Evolutionary conservation across 768 basidiomycete genomes (phyloP).

Genomic region (Dictyophora rubrovolvata): DNA sequence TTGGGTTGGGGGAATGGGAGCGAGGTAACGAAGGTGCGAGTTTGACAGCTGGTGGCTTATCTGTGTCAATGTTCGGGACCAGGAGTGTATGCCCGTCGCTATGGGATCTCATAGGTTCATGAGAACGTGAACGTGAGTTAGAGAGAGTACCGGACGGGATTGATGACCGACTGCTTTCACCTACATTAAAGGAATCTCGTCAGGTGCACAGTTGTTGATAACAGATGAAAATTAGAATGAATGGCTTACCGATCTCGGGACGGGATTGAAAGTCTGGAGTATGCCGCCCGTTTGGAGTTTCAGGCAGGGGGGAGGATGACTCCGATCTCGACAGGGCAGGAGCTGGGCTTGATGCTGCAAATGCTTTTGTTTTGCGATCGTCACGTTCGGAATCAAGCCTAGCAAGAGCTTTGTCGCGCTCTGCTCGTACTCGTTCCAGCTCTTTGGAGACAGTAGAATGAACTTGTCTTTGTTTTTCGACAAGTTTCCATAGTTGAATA

Average conservation of each 20-base stretch:
- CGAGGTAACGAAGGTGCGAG: conserved; percentile 13
- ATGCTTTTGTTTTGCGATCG: conserved; percentile 12
- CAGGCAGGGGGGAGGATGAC: conserved; percentile 12
- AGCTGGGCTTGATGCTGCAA: neutral
- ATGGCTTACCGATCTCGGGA: conserved; percentile 26
- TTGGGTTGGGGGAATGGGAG: neutral
- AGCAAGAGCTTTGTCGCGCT: conserved; percentile 57
- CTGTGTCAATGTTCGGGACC: neutral
- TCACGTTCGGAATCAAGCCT: conserved; percentile 30
- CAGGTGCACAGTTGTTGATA: neutral
- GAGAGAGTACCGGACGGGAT: conserved; percentile 26
- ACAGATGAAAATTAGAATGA: neutral
- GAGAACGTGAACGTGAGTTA: neutral
- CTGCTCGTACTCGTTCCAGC: conserved; percentile 70
- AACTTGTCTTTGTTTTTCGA: conserved; percentile 83
- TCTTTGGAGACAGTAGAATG: conserved; percentile 76
- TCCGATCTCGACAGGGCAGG: conserved; percentile 6
- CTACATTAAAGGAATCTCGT: neutral
- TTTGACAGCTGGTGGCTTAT: neutral
- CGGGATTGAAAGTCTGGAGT: conserved; percentile 21
- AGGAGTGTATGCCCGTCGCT: neutral
- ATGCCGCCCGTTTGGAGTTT: conserved; percentile 14
- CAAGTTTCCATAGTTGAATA: conserved; percentile 86
- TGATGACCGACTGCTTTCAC: conserved; percentile 11
- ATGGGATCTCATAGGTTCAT: conserved; percentile 24